These are phyloP conservation scores for Aquilaria sinensis DNA, from an alignment of 345 rosid genomes.

Conservation along the genomic window DNA sequence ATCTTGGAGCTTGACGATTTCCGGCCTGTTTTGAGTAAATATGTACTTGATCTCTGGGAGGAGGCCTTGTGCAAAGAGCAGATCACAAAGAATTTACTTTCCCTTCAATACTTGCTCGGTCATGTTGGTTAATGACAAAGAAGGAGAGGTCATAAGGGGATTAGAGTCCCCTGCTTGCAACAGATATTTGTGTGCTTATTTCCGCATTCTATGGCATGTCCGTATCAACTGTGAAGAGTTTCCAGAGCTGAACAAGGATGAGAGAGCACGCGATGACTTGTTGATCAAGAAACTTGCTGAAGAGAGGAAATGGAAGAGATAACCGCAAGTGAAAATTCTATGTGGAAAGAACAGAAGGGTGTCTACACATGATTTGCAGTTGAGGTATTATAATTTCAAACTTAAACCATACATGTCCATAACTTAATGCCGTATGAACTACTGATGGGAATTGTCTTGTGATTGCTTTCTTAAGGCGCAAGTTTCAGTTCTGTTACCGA, in stretches of 20 bases:
- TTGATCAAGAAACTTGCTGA: slow-evolving; percentile 27
- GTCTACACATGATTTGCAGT: slow-evolving; percentile 43
- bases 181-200: slow-evolving; percentile 35
- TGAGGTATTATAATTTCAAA: neutral
- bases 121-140: slow-evolving; percentile 21
- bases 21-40: slow-evolving; percentile 18
- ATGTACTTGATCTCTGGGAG: slow-evolving; percentile 31
- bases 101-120: slow-evolving; percentile 47
- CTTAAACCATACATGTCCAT: neutral
- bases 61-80: slow-evolving; percentile 18
- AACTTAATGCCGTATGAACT: neutral
- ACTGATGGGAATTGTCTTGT: neutral
- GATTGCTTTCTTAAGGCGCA: slow-evolving; percentile 27
- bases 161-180: slow-evolving; percentile 36
- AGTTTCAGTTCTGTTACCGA: slow-evolving; percentile 38
- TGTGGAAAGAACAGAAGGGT: slow-evolving; percentile 37
- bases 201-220: slow-evolving; percentile 31
- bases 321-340: slow-evolving; percentile 33
- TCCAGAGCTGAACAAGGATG: slow-evolving; percentile 20
- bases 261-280: slow-evolving; percentile 30
- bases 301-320: slow-evolving; percentile 29
- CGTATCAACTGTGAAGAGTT: slow-evolving; percentile 28
- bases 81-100: slow-evolving; percentile 29
- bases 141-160: slow-evolving; percentile 14
- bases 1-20: slow-evolving; percentile 24